Evolutionary conservation across 768 basidiomycete genomes (phyloP).

Genomic region (Pisolithus orientalis): DNA sequence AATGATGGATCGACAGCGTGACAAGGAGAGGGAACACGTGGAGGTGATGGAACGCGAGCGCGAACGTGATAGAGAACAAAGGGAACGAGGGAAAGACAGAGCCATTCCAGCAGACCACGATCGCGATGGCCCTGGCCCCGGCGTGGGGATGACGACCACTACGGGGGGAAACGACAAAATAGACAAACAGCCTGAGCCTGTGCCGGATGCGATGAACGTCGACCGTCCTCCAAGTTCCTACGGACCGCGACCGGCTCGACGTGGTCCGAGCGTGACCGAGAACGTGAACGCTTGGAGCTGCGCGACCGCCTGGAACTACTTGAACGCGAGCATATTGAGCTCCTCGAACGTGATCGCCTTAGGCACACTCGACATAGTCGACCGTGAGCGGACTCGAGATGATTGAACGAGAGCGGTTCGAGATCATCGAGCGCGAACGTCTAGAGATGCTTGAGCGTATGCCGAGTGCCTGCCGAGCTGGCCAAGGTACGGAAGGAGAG

Average conservation of each 20-base stretch:
- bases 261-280: slow-evolving; percentile 16
- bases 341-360: slow-evolving; percentile 26
- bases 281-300: slow-evolving; percentile 16
- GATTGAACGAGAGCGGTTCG: slow-evolving; percentile 24
- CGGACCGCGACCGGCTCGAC: slow-evolving; percentile 18
- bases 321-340: slow-evolving; percentile 28
- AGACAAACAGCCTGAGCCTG: slow-evolving; percentile 18
- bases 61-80: slow-evolving; percentile 19
- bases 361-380: slow-evolving; percentile 20
- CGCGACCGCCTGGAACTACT: slow-evolving; percentile 24
- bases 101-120: not conserved
- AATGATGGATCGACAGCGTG: slow-evolving; percentile 24
- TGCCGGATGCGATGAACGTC: slow-evolving; percentile 5
- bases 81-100: slow-evolving; percentile 4
- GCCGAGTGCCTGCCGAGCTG: slow-evolving; percentile 28
- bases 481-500: slow-evolving; percentile 25
- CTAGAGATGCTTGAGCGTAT: slow-evolving; percentile 26
- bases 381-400: slow-evolving; percentile 24
- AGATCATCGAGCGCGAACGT: slow-evolving; percentile 26
- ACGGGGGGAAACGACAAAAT: slow-evolving; percentile 17
- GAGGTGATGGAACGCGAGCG: slow-evolving; percentile 17
- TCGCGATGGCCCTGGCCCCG: not conserved
- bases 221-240: slow-evolving; percentile 8
- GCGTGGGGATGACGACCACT: not conserved
- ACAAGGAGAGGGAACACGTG: slow-evolving; percentile 29